These are phyloP conservation scores for Acidomyces sp. DNA, from an alignment of 495 filamentous ascomycete species.

Conservation along the genomic window DNA sequence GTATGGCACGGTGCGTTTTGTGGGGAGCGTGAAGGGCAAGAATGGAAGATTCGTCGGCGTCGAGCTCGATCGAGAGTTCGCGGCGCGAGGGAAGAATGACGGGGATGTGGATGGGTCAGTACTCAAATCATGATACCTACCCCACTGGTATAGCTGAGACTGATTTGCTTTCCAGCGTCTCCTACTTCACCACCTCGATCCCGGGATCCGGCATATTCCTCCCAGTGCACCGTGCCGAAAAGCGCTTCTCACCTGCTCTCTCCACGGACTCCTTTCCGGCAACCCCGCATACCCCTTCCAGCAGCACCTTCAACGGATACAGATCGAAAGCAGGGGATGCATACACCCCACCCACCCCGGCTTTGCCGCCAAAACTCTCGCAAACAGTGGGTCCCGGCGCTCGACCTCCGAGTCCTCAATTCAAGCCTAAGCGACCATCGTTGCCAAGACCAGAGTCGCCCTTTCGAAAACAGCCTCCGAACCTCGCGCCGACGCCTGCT, in stretches of 20 bases:
- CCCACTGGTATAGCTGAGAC: too few species aligned
- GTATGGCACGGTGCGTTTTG: conserved; percentile 77
- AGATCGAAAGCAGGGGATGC: conserved; percentile 20
- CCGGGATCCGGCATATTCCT: conserved; percentile 88
- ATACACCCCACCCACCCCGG: conserved; percentile 44
- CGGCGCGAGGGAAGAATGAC: conserved; percentile 80
- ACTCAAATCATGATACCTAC: too few species aligned
- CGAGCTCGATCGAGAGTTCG: conserved; percentile 70
- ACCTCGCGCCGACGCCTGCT: conserved; percentile 39
- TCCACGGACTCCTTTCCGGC: conserved; percentile 46
- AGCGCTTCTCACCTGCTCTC: conserved; percentile 47
- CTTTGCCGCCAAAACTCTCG: conserved; percentile 57
- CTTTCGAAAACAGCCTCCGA: conserved; percentile 43
- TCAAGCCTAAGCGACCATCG: conserved; percentile 63
- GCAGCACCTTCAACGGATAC: conserved; percentile 37
- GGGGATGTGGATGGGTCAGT: conserved; percentile 94
- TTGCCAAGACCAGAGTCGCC: conserved; percentile 80
- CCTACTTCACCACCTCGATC: conserved; percentile 70
- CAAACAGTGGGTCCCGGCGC: conserved; percentile 69
- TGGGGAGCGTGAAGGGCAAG: conserved; percentile 78
- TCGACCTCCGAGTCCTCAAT: conserved; percentile 52
- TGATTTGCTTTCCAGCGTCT: conserved; percentile 37
- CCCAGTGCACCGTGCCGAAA: conserved; percentile 70
- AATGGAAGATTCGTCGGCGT: conserved; percentile 90
- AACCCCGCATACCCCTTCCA: conserved; percentile 57